Evolutionary conservation across 2,329 filamentous ascomycete genomes (phyloP).

Genomic region (Scedosporium boydii): DNA sequence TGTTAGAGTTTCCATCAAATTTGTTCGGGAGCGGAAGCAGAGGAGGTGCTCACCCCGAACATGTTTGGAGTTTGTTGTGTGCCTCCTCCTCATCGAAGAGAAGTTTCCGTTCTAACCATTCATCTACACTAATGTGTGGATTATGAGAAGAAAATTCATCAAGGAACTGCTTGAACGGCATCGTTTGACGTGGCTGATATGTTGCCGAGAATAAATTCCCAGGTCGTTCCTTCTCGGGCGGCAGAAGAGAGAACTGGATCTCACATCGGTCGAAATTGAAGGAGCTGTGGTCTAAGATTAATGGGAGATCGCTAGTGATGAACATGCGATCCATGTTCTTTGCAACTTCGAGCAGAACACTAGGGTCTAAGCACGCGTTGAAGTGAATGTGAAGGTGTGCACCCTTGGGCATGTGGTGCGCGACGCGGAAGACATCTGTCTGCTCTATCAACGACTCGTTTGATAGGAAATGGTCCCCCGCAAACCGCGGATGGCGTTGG

Average conservation of each 20-base stretch:
- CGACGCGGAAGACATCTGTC: constrained; percentile 48
- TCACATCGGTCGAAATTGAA: constrained; percentile 43
- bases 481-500: constrained; percentile 34
- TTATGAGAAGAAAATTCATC: constrained; percentile 21
- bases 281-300: constrained; percentile 28
- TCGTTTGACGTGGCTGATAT: constrained; percentile 36
- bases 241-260: constrained; percentile 50
- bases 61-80: constrained; percentile 39
- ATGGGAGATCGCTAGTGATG: constrained; percentile 48
- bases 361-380: constrained; percentile 60
- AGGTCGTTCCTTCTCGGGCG: constrained; percentile 21
- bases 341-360: constrained; percentile 45
- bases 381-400: constrained; percentile 68
- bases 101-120: constrained; percentile 55
- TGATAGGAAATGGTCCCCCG: constrained; percentile 49
- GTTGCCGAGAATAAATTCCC: constrained; percentile 37
- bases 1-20: background rate
- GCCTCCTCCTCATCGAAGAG: constrained; percentile 52
- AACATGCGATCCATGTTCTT: constrained; percentile 56
- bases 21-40: background rate
- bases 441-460: constrained; percentile 43
- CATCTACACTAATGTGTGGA: constrained; percentile 20
- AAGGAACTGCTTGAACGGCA: constrained; percentile 33
- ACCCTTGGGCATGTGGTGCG: constrained; percentile 57
- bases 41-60: constrained; percentile 37